Percentiles rank a stretch among this genome's conserved stretches.
Evolutionary conservation across 2,329 filamentous ascomycete genomes (phyloP).

Genomic region (Pseudopyricularia cyperi): DNA sequence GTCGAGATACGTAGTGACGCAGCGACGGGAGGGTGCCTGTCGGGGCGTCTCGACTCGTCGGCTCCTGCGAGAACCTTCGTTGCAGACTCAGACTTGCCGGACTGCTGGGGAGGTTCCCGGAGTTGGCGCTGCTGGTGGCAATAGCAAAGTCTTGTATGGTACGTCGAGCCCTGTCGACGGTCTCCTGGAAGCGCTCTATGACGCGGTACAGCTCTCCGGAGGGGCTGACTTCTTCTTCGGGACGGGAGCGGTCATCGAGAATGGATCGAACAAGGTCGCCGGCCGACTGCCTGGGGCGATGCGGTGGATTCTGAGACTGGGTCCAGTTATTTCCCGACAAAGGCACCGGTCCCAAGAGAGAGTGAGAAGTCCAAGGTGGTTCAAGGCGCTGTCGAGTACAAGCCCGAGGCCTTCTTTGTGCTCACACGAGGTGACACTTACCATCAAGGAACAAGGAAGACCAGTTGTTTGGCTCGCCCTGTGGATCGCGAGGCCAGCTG

Average conservation of each 20-base stretch:
- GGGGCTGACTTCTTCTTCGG: slow-evolving; percentile 22
- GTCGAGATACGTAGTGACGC: slow-evolving; percentile 9
- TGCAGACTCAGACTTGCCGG: slow-evolving; percentile 19
- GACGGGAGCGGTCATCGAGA: slow-evolving; percentile 19
- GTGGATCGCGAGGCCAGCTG: background rate
- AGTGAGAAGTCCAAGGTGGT: background rate
- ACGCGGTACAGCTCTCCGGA: slow-evolving; percentile 28
- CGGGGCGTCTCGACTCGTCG: slow-evolving; percentile 12
- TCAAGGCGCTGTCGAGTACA: background rate
- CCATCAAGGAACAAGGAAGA: slow-evolving; percentile 3
- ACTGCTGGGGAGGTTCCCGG: background rate
- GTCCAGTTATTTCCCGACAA: background rate
- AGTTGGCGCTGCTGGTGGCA: background rate
- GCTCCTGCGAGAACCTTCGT: slow-evolving; percentile 22
- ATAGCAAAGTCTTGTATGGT: background rate
- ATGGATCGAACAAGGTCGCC: slow-evolving; percentile 22
- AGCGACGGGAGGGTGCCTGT: slow-evolving; percentile 16
- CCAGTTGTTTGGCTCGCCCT: background rate
- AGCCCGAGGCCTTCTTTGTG: background rate
- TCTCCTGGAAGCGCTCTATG: slow-evolving; percentile 25
- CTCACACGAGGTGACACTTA: background rate
- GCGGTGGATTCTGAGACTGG: slow-evolving; percentile 18
- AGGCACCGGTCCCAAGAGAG: background rate
- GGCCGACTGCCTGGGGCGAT: slow-evolving; percentile 12
- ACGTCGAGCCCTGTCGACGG: slow-evolving; percentile 1